Percentiles rank a stretch among this genome's conserved stretches.
phyloP scores from a whole-genome alignment of 139 green algal genomes.

The Volvox africanus region DNA sequence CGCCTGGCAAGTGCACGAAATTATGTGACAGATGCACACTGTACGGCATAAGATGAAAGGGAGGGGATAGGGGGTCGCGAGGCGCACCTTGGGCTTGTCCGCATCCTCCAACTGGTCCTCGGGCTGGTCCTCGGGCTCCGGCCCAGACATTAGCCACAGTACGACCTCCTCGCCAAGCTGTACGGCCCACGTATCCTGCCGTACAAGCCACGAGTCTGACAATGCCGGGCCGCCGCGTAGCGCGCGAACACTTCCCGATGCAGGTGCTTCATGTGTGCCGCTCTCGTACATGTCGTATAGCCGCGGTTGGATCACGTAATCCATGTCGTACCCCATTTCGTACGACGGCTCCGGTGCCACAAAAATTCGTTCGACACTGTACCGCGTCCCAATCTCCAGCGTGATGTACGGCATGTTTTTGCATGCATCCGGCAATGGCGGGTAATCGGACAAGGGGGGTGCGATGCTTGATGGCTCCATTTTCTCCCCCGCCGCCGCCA shows the following conservation, averaged over 20 bases:
- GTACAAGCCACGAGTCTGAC: constrained; percentile 52
- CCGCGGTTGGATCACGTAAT: constrained; percentile 44
- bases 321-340: constrained; percentile 52
- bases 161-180: constrained; percentile 52
- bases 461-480: constrained; percentile 38
- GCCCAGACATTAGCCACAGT: constrained; percentile 42
- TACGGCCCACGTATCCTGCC: constrained; percentile 56
- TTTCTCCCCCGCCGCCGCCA: neutral
- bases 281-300: constrained; percentile 53
- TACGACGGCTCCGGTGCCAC: constrained; percentile 49
- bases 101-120: constrained; percentile 53
- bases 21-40: too few relatives aligned
- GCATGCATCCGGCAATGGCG: constrained; percentile 50
- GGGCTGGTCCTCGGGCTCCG: constrained; percentile 50
- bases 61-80: too few relatives aligned
- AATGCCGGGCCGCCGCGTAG: constrained; percentile 45
- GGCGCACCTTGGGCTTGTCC: constrained; percentile 44
- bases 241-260: constrained; percentile 38
- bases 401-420: constrained; percentile 60
- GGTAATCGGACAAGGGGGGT: constrained; percentile 17
- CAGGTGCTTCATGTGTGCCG: constrained; percentile 10
- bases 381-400: constrained; percentile 59
- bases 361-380: constrained; percentile 48
- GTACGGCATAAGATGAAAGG: too few relatives aligned
- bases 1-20: too few relatives aligned